A percentile compares a stretch with the other conserved stretches of the same genome.
Conservation (phyloP, 2,329 filamentous ascomycete species). For the Cryphonectria japonica region DNA sequence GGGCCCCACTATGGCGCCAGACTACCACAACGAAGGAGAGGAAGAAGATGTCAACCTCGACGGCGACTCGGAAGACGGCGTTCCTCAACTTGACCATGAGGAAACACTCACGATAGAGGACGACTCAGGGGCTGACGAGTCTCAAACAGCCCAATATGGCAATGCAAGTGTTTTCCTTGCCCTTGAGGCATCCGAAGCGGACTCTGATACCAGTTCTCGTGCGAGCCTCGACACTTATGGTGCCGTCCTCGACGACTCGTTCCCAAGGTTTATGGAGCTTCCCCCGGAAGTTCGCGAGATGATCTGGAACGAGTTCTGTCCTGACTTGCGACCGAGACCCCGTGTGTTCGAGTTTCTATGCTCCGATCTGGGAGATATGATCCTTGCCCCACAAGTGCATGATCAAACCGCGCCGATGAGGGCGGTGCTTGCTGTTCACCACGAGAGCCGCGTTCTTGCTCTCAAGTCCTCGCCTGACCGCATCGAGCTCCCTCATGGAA, state of each 20-base stretch:
- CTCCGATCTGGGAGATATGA: not conserved
- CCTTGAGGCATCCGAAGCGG: constrained; percentile 27
- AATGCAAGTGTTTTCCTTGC: constrained; percentile 11
- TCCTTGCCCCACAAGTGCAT: constrained; percentile 30
- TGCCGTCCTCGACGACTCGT: constrained; percentile 24
- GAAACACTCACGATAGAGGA: not conserved
- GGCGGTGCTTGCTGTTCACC: constrained; percentile 39
- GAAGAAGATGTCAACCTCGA: not conserved
- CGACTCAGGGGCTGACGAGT: not conserved
- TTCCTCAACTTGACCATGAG: not conserved
- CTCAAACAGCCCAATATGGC: not conserved
- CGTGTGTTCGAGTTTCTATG: constrained; percentile 37
- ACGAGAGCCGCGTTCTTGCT: constrained; percentile 43
- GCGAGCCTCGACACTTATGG: not conserved
- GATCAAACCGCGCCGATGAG: constrained; percentile 38
- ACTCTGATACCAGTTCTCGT: not conserved
- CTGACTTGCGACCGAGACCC: constrained; percentile 34
- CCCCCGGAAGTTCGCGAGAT: constrained; percentile 41
- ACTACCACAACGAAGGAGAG: not conserved
- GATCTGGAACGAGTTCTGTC: constrained; percentile 42
- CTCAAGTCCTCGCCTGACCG: constrained; percentile 39
- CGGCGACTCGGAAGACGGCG: not conserved
- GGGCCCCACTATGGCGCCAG: not conserved
- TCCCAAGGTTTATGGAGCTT: constrained; percentile 36
- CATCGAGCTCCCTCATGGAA: constrained; percentile 36